Conservation (phyloP, 2,329 filamentous ascomycete species). For the Clarireedia paspali region DNA sequence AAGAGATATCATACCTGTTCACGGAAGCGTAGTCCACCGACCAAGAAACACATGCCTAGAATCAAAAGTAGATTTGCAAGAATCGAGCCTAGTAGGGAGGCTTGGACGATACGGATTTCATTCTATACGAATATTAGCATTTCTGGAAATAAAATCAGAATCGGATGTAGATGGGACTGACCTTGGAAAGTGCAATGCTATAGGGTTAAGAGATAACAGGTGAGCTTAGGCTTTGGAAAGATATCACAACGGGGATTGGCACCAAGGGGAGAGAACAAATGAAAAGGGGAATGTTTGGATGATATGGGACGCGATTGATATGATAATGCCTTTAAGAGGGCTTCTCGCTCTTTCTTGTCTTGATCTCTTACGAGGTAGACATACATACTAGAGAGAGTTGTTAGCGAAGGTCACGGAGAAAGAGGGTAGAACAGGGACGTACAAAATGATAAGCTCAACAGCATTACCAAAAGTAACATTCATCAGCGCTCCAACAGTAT, state of each 20-base stretch:
- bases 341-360: constrained; percentile 40
- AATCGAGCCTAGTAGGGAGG: constrained; percentile 82
- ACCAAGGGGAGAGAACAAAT: constrained; percentile 14
- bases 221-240: constrained; percentile 30
- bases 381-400: constrained; percentile 41
- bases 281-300: constrained; percentile 14
- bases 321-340: constrained; percentile 35
- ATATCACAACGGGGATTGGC: constrained; percentile 17
- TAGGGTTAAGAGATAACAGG: constrained; percentile 24
- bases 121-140: constrained; percentile 39
- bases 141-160: background rate
- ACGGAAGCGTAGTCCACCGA: constrained; percentile 77
- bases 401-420: constrained; percentile 17
- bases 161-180: constrained; percentile 25
- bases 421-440: constrained; percentile 21
- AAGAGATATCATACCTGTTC: constrained; percentile 56
- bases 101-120: constrained; percentile 87
- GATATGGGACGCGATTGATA: constrained; percentile 39
- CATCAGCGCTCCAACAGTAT: constrained; percentile 64
- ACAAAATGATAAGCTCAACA: constrained; percentile 74
- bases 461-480: constrained; percentile 76
- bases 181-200: constrained; percentile 70
- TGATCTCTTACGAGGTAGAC: constrained; percentile 36
- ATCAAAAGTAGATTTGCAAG: constrained; percentile 83
- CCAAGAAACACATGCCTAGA: constrained; percentile 82